Evolutionary conservation across 495 filamentous ascomycete genomes (phyloP), one percentile per base, ranked within the genome.

Genomic region (Hypoxylon rickii): DNA sequence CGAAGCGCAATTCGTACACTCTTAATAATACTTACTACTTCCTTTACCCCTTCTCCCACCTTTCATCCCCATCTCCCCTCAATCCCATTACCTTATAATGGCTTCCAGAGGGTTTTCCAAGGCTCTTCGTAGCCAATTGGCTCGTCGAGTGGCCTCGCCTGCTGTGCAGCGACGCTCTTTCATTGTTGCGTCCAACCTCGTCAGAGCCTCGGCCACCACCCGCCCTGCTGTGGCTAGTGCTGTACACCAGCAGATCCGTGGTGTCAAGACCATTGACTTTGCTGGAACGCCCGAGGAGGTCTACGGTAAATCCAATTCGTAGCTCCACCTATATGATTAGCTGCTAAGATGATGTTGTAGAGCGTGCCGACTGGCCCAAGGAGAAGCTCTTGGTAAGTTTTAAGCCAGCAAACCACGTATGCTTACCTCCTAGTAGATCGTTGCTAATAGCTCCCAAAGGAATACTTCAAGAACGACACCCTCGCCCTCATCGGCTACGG

Each of bases 381-480:
- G 93, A 97, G 82, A 96, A 96, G 86, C 88, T 98, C 65, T 79
- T 90, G 73, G 89, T 91, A 76, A 75, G 85, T 84, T 64, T 71
- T 56, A 7, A 11, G 37, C 21, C 16, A 44, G 24, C 32, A 42
- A 19, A 18, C 33, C 29, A 32, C 29, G 48, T 16, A 13, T 40
- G 32, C 18, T 10, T 29, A 29, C 24, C 4, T 29, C 4, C 10
- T 29, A 29, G 24, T 20, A 20, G 5, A 44, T 48, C 41, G 20
- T 15, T 8, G 37, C 64, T 69, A 36, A 69, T 37, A 38, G 17
- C 18, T 6, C n/a, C n/a, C 11, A 39, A 61, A 96, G 87, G 90
- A 96, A 40, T 98, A 90, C 85, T 97, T 98, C 89, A 97, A 97
- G 86, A 86, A 97, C 79, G 94, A 98, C 72, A 97, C 92, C 69